phyloP scores from a whole-genome alignment of 2,329 filamentous ascomycete species.

The Hypoxylon sp. region DNA sequence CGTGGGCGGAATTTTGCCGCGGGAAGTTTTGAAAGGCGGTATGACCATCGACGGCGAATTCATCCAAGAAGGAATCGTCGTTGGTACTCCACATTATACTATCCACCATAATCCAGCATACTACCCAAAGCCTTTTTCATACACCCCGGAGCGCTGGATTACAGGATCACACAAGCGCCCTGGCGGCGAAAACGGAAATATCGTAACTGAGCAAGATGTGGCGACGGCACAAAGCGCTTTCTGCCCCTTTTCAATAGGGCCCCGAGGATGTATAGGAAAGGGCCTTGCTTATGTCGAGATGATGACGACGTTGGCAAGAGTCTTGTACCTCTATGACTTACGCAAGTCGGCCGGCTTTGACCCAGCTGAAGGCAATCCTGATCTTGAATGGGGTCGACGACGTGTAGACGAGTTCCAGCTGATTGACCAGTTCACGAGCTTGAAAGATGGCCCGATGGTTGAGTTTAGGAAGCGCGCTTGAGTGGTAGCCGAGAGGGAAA shows the following conservation, averaged over 20 bases:
- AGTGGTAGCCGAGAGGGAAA: background rate
- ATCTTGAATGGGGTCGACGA: slow-evolving; percentile 68
- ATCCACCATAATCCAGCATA: slow-evolving; percentile 77
- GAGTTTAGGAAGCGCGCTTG: slow-evolving; percentile 65
- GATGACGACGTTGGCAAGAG: slow-evolving; percentile 72
- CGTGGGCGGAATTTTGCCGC: slow-evolving; percentile 71
- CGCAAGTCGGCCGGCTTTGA: slow-evolving; percentile 65
- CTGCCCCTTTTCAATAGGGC: slow-evolving; percentile 80
- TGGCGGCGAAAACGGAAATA: slow-evolving; percentile 51
- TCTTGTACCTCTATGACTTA: slow-evolving; percentile 74
- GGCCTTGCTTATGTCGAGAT: slow-evolving; percentile 77
- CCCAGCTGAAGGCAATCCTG: slow-evolving; percentile 66
- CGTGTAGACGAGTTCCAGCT: slow-evolving; percentile 76
- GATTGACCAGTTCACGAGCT: slow-evolving; percentile 79
- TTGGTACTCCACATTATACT: slow-evolving; percentile 76
- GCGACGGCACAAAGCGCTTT: slow-evolving; percentile 76
- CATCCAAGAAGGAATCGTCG: slow-evolving; percentile 72
- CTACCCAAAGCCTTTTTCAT: slow-evolving; percentile 72
- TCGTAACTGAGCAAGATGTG: slow-evolving; percentile 66
- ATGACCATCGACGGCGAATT: slow-evolving; percentile 66
- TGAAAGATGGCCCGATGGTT: slow-evolving; percentile 79
- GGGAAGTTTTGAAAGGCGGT: slow-evolving; percentile 71
- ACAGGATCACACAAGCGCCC: slow-evolving; percentile 60
- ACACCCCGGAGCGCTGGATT: slow-evolving; percentile 77
- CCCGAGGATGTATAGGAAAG: slow-evolving; percentile 81